These are phyloP conservation scores for Aureobasidium sp. DNA, from an alignment of 2,329 filamentous ascomycete species.

Conservation along the genomic window DNA sequence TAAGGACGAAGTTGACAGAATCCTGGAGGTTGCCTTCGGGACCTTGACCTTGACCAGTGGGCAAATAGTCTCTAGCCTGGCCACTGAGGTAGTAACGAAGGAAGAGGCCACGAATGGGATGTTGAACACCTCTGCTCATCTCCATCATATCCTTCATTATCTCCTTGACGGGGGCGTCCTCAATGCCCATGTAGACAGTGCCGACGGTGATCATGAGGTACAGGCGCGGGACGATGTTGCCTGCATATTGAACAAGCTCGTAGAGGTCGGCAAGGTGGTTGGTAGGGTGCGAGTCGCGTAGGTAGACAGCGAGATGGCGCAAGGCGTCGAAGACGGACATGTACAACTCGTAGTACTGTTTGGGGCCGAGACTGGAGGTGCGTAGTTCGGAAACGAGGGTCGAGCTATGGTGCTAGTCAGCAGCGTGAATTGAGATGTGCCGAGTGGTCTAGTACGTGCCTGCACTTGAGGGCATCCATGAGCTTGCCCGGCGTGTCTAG, in stretches of 20 bases:
- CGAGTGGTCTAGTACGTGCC: slow-evolving; percentile 37
- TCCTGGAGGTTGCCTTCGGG: slow-evolving; percentile 94
- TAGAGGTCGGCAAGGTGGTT: slow-evolving; percentile 98
- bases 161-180: slow-evolving; percentile 97
- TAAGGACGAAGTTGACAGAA: slow-evolving; percentile 95
- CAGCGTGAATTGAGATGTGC: background rate
- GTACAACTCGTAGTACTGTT: slow-evolving; percentile 99
- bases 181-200: slow-evolving; percentile 97
- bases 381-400: slow-evolving; percentile 97
- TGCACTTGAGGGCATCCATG: slow-evolving; percentile 99
- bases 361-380: slow-evolving; percentile 93
- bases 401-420: slow-evolving; percentile 54
- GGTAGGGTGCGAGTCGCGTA: slow-evolving; percentile 93
- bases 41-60: slow-evolving; percentile 74
- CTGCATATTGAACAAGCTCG: slow-evolving; percentile 95
- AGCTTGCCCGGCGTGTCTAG: slow-evolving; percentile 95
- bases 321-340: slow-evolving; percentile 98
- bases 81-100: slow-evolving; percentile 93
- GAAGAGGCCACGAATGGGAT: slow-evolving; percentile 91
- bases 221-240: slow-evolving; percentile 91
- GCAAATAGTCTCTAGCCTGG: slow-evolving; percentile 84
- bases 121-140: slow-evolving; percentile 96
- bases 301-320: slow-evolving; percentile 90
- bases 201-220: slow-evolving; percentile 99
- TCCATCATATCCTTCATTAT: slow-evolving; percentile 99